Base-by-base conservation (phyloP, 352 stramenopile species). In the Phytophthora melonis region DNA sequence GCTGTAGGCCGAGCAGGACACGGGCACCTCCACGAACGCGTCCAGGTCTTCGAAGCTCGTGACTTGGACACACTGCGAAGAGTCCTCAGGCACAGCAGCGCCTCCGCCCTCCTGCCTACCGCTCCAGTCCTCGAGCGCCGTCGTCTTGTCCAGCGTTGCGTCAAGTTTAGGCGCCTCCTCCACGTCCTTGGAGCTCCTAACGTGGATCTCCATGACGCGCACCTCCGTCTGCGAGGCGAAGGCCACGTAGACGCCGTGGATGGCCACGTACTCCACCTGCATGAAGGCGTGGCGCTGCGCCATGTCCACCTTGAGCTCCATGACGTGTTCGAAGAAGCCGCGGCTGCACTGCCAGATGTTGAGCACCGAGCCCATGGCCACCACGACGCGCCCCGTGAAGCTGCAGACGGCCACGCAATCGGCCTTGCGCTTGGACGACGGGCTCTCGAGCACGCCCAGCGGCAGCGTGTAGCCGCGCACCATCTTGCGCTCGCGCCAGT, bases 311-410 rank as follows among this genome's bases (percentile, higher is more conserved):
- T 87, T 89, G 34, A 96, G 79, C 71, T 96, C 89, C 81, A 96
- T 89, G n/a, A 96, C 87, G 66, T 96, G 89, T 80, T 96, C 88
- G 60, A 96, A 96, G 71, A 96, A 94, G 55, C 88, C 88, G 47
- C 78, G 83, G 57, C 88, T 94, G 67, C 88, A 95, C 66, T 96
- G 89, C 89, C 89, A 96, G 18, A 96, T 87, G 64, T 96, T 96
- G 49, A 96, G 63, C 30, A 92, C 79, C 9, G 82, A 80, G 18
- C 88, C 86, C 83, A 92, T 94, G 5, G 86, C 88, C 6, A 96
- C 83, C 9, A 87, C 84, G 1, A 96, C 88, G 39, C 89, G 84
- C 0, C 89, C 89, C 8, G 89, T 93, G 71, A 93, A 94, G 81
- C 86, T 93, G 72, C 89, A 96, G 1, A 96, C 89, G 13, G 87